Evolutionary conservation across 495 filamentous ascomycete genomes (phyloP), one percentile per base, ranked within the genome.

Genomic region (Aspergillus bridgeri): DNA sequence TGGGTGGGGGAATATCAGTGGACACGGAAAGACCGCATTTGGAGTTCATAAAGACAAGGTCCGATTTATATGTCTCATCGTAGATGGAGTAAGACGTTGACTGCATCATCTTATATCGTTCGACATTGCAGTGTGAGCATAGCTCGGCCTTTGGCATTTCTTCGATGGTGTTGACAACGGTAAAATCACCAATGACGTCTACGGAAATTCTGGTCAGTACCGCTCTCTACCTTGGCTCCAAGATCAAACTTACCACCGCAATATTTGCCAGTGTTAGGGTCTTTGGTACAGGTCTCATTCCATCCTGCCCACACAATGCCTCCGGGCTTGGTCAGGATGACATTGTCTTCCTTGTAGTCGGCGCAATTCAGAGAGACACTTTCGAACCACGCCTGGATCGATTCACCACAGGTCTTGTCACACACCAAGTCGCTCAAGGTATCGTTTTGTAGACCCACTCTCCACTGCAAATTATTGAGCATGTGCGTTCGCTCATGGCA

Each of bases 111-210:
- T 48, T 19, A 6, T 20, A 22, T 18, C 46, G 46, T 19, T 48
- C 18, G 18, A 23, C 46, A 13, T 7, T 7, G 22, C 46, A 48
- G 46, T 48, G 22, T 18, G 46, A 48, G 46, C 46, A 48, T 4
- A 48, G 18, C 13, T 48, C 46, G 46, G 11, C 22, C 21, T 6
- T 23, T 5, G 46, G 46, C 46, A 48, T 48, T 19, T 48, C 46
- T 5, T 48, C 46, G 11, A 48, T 48, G 18, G 18, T 48, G 3
- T 48, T 22, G 7, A 48, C 46, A 48, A 48, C 18, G 11, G 46
- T 48, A 22, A 48, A 48, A 18, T 48, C 22, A 13, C 22, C 46
- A 48, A 48, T 48, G 13, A 48, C 46, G 22, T 48, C 46, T 48
- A 21, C 5, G 22, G 22, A 23, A 13, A 13, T 2, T 8, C 22